Evolutionary conservation across 345 rosid species (phyloP), one percentile per base, ranked within the genome.

Genomic region (Eutrema japonicum): DNA sequence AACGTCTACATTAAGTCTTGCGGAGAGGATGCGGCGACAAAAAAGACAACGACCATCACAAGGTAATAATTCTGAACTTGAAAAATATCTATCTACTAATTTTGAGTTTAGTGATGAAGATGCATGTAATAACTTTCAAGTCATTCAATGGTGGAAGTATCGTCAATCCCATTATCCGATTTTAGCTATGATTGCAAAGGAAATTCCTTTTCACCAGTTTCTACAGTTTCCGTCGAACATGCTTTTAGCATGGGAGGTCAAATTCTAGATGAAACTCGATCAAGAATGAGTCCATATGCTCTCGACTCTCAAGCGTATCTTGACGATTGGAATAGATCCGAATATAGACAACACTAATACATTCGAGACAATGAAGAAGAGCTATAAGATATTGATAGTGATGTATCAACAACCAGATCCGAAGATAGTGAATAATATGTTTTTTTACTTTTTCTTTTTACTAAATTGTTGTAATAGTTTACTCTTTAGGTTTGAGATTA

Each of bases 21-120:
- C 4, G 4, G 3, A 29, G 32, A 29, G 32, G 4, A 29, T 29
- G 32, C 3, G 32, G 32, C 32, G 32, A 29, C 32, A 29, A 29
- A 29, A 29, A 29, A 29, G 32, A 29, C 32, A 29, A 29, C 3
- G 32, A 4, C 32, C 32, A 29, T 29, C 32, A 29, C 32, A 29
- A 29, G 4, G 4, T 29, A 29, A 29, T 29, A 29, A 29, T 29
- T 29, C 0, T 29, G 32, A 29, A 29, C 32, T 29, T 29, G 32
- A 29, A 29, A 29, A 29, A 29, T 29, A 29, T 29, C 2, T 29
- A 29, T 29, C 32, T 2, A 29, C 32, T 29, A 29, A 29, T 29
- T 29, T 29, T 29, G 32, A 29, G 43, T 64, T 64, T 64, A 64
- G 68, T 64, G 30, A 42, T 62, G 29, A 7, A 62, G 27, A 62